These are phyloP conservation scores for Melaleuca alternifolia DNA, from an alignment of 345 rosid species.

Conservation along the genomic window DNA sequence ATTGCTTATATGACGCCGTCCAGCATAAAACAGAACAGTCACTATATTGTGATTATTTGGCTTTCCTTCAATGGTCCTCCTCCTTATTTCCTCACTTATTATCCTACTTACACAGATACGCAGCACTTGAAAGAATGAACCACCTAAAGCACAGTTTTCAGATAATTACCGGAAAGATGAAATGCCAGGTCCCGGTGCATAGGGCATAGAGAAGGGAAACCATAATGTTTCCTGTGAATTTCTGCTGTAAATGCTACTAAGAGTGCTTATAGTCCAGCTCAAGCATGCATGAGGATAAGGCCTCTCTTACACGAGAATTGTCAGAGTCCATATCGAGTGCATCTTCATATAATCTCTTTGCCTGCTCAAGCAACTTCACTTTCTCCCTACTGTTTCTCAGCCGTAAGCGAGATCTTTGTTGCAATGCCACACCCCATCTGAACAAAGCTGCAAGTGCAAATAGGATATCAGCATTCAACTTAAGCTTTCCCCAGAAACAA, in stretches of 20 bases:
- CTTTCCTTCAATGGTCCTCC: background rate
- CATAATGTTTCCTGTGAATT: background rate
- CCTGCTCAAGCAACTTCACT: constrained; percentile 50
- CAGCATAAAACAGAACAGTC: background rate
- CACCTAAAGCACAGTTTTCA: background rate
- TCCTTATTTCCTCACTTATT: background rate
- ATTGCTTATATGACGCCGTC: background rate
- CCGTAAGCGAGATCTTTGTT: constrained; percentile 55
- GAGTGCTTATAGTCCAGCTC: constrained; percentile 34
- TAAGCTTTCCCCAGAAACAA: background rate
- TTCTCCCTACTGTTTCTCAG: constrained; percentile 43
- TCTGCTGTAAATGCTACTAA: background rate
- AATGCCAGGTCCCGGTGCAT: background rate
- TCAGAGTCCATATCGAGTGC: constrained; percentile 49
- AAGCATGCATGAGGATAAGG: constrained; percentile 37
- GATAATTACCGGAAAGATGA: background rate
- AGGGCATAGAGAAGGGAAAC: background rate
- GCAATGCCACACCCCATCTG: constrained; percentile 63
- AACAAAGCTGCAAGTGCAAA: constrained; percentile 36
- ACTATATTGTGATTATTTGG: background rate
- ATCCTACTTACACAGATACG: background rate
- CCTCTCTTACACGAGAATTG: constrained; percentile 40
- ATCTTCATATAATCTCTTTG: constrained; percentile 55
- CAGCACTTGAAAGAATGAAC: background rate
- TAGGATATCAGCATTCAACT: background rate